A percentile compares a stretch with the other conserved stretches of the same genome.
Evolutionary conservation across 2,329 filamentous ascomycete species (phyloP).

Genomic region (Aspergillus ibericus): DNA sequence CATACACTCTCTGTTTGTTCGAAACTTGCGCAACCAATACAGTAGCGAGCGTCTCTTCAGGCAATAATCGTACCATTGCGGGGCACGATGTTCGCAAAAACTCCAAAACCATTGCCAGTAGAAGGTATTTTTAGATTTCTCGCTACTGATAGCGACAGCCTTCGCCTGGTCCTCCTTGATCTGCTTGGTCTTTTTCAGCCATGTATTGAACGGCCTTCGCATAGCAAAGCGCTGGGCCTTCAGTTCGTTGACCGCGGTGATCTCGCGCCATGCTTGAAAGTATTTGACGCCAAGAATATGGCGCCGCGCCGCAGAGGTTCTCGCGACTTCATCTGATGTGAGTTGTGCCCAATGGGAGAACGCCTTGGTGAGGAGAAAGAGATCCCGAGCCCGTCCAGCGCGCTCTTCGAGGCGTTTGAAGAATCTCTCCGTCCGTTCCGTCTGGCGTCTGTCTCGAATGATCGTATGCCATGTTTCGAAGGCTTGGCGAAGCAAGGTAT

Average conservation of each 20-base stretch:
- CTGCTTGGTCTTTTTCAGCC: slow-evolving; percentile 47
- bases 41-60: slow-evolving; percentile 44
- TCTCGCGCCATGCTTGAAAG: slow-evolving; percentile 68
- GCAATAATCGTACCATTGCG: slow-evolving; percentile 43
- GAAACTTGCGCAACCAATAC: slow-evolving; percentile 42
- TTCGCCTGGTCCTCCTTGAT: slow-evolving; percentile 36
- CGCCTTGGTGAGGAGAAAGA: slow-evolving; percentile 64
- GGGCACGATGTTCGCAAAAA: slow-evolving; percentile 46
- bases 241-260: slow-evolving; percentile 61
- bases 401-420: slow-evolving; percentile 59
- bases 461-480: slow-evolving; percentile 53
- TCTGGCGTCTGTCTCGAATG: slow-evolving; percentile 42
- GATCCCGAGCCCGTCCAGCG: slow-evolving; percentile 63
- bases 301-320: slow-evolving; percentile 66
- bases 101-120: slow-evolving; percentile 49
- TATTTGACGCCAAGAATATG: slow-evolving; percentile 69
- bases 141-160: slow-evolving; percentile 32
- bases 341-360: slow-evolving; percentile 69
- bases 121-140: slow-evolving; percentile 31
- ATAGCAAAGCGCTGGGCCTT: slow-evolving; percentile 54
- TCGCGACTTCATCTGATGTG: slow-evolving; percentile 64
- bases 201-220: slow-evolving; percentile 56
- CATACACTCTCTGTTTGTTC: slow-evolving; percentile 41
- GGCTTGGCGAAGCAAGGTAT: slow-evolving; percentile 53
- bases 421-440: slow-evolving; percentile 52